Percentiles rank a stretch among this genome's conserved stretches.
phyloP scores from a whole-genome alignment of 768 basidiomycete genomes.

The Tylopilus plumbeoviolaceoides region DNA sequence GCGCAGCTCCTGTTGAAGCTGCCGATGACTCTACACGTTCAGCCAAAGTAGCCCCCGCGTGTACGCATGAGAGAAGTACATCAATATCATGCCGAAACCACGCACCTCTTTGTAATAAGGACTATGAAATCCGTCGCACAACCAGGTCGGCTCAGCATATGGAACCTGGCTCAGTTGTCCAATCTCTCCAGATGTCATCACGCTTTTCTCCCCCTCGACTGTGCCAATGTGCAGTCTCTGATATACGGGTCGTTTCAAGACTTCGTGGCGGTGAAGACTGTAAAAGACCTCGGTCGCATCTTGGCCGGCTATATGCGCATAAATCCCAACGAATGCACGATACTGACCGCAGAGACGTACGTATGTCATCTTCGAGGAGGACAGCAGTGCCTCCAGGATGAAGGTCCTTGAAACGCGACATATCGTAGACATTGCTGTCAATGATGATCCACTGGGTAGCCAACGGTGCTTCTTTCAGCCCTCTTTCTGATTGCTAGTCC shows the following conservation, averaged over 20 bases:
- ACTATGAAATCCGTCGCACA: too few relatives aligned
- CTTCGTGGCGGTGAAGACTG: slow-evolving; percentile 70
- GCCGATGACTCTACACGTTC: too few relatives aligned
- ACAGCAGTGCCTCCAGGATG: not conserved
- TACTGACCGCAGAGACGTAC: not conserved
- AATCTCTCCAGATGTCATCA: slow-evolving; percentile 41
- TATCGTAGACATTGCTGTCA: slow-evolving; percentile 79
- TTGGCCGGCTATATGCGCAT: slow-evolving; percentile 60
- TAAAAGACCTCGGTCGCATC: slow-evolving; percentile 81
- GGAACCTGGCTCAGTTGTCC: slow-evolving; percentile 52
- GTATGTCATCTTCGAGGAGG: not conserved
- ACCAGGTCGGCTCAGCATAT: too few relatives aligned
- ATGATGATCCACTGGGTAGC: not conserved
- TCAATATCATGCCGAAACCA: too few relatives aligned
- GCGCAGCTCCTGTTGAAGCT: too few relatives aligned
- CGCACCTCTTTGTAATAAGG: too few relatives aligned
- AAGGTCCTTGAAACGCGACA: slow-evolving; percentile 64
- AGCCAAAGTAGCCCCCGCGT: too few relatives aligned
- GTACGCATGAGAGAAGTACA: too few relatives aligned
- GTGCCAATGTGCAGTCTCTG: slow-evolving; percentile 34
- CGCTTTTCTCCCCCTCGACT: slow-evolving; percentile 54
- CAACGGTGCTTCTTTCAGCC: not conserved
- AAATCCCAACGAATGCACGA: slow-evolving; percentile 30
- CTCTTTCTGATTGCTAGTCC: not conserved
- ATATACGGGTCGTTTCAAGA: slow-evolving; percentile 52